Evolutionary conservation across 169 alveolate genomes (phyloP).

Genomic region (Eimeria mitis): DNA sequence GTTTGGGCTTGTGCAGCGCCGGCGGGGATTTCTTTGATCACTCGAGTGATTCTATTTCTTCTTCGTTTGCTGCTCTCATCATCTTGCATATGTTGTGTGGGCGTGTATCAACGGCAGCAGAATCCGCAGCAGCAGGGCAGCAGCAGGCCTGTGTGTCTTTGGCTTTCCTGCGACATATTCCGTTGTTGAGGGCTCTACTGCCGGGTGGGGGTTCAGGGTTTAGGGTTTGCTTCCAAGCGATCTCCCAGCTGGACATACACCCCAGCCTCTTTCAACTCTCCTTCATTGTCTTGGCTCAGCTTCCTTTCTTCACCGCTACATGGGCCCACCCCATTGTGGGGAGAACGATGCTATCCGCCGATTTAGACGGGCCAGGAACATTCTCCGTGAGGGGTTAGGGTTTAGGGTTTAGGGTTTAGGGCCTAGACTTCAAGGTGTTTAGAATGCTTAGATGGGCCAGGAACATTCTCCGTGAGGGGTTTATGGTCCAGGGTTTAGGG

Average conservation of each 20-base stretch:
- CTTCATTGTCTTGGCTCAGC: slow-evolving; percentile 38
- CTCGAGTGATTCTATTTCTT: slow-evolving; percentile 71
- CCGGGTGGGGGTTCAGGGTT: slow-evolving; percentile 19
- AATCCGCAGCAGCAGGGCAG: slow-evolving; percentile 42
- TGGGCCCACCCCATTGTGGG: slow-evolving; percentile 80
- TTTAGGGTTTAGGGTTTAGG: neutral
- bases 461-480: slow-evolving; percentile 31
- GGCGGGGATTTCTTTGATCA: slow-evolving; percentile 79
- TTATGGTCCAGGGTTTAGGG: neutral
- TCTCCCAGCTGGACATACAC: neutral
- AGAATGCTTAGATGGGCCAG: slow-evolving; percentile 35
- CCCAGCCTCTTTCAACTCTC: slow-evolving; percentile 5
- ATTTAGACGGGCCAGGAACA: slow-evolving; percentile 26
- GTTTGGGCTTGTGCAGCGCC: slow-evolving; percentile 68
- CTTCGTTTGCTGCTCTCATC: slow-evolving; percentile 34
- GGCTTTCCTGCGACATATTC: slow-evolving; percentile 13
- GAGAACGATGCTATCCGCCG: slow-evolving; percentile 66
- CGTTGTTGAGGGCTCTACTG: neutral
- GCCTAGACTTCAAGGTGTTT: neutral
- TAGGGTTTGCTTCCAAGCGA: slow-evolving; percentile 44
- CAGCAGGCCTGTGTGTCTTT: slow-evolving; percentile 36
- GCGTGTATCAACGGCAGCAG: neutral
- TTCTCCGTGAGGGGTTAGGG: slow-evolving; percentile 47
- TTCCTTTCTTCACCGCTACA: slow-evolving; percentile 72
- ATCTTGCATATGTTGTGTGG: neutral